Conservation (phyloP, 1,139 yeast species). For the Schizosaccharomyces versatilis region DNA sequence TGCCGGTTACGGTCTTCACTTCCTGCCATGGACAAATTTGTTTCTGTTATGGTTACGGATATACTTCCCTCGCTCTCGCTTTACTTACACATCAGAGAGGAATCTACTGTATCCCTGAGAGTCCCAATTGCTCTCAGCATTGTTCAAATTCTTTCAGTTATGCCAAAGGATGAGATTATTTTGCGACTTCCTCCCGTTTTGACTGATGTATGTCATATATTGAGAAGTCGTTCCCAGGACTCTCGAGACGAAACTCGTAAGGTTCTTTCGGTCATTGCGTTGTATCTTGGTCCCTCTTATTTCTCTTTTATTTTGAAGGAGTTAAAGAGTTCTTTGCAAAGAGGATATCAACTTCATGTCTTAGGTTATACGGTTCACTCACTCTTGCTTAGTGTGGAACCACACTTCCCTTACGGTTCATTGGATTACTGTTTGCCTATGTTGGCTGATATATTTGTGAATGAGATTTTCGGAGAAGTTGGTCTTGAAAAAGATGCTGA, state of each 20-base stretch:
- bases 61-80: constrained; percentile 41
- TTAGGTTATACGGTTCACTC: constrained; percentile 71
- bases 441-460: constrained; percentile 60
- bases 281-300: constrained; percentile 49
- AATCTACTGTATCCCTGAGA: constrained; percentile 54
- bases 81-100: constrained; percentile 31
- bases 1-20: constrained; percentile 3
- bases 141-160: constrained; percentile 43
- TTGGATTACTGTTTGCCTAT: constrained; percentile 44
- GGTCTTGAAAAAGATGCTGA: constrained; percentile 92
- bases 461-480: constrained; percentile 76
- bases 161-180: constrained; percentile 35
- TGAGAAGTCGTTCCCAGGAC: constrained; percentile 71
- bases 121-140: constrained; percentile 68
- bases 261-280: constrained; percentile 43
- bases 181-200: constrained; percentile 57
- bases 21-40: constrained; percentile 23
- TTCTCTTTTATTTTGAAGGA: constrained; percentile 56
- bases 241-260: constrained; percentile 72
- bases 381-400: constrained; percentile 32
- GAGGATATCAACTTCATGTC: constrained; percentile 89
- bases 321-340: constrained; percentile 50
- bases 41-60: constrained; percentile 13
- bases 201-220: constrained; percentile 66
- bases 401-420: constrained; percentile 39